Conservation (phyloP, 176 grass and related monocot genomes). For the Saccharum officinarum region DNA sequence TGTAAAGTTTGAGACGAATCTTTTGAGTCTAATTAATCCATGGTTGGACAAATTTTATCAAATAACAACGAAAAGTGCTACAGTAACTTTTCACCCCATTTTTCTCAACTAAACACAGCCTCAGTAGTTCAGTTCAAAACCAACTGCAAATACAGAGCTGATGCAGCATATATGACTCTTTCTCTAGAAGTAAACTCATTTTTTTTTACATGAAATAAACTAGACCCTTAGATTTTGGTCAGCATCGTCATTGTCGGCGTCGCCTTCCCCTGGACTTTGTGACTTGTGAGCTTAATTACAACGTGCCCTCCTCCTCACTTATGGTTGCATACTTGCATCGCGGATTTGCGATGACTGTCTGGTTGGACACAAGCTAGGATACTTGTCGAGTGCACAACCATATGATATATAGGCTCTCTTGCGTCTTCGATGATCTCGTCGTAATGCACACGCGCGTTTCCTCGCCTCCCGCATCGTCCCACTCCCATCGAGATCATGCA, state of each 20-base stretch:
- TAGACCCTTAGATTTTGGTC: not conserved
- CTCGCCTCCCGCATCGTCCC: not conserved
- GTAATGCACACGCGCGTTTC: not conserved
- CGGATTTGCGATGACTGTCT: not conserved
- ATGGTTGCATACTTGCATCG: not conserved
- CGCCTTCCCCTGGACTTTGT: no score
- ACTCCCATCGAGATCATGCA: not conserved
- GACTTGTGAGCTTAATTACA: not conserved
- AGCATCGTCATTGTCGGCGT: no score
- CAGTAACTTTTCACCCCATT: no score
- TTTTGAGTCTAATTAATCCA: no score
- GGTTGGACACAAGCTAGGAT: not conserved
- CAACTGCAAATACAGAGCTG: no score
- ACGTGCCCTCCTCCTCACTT: not conserved
- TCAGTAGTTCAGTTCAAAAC: no score
- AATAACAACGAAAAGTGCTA: no score
- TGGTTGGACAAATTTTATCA: no score
- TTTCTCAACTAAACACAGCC: no score
- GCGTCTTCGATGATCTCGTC: not conserved
- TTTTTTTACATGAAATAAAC: not conserved
- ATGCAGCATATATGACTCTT: not conserved
- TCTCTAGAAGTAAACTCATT: not conserved
- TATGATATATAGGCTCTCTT: not conserved
- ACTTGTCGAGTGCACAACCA: conserved; percentile 20
- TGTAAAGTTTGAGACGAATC: no score